Evolutionary conservation across 441 rosid species (phyloP).

Genomic region (Flueggea neowawraea): DNA sequence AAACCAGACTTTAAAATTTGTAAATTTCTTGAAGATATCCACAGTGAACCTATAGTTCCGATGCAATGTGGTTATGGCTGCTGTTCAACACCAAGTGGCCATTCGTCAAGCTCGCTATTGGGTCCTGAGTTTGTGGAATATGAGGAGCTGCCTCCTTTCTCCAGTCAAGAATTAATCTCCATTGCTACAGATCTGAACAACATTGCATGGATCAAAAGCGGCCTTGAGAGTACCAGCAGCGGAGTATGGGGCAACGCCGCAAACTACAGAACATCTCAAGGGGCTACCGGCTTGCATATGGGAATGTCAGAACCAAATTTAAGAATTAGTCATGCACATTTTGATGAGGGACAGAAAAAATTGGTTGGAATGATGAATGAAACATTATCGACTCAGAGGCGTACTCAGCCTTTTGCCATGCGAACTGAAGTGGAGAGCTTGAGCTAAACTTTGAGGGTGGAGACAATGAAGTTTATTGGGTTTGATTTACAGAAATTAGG

Average conservation of each 20-base stretch:
- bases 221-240: conserved; percentile 39
- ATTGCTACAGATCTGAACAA: conserved; percentile 86
- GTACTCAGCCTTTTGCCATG: conserved; percentile 40
- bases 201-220: conserved; percentile 83
- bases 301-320: conserved; percentile 24
- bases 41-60: too few species aligned
- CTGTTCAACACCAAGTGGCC: too few species aligned
- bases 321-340: conserved; percentile 20
- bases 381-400: conserved; percentile 32
- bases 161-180: conserved; percentile 74
- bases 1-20: too few species aligned
- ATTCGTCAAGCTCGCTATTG: too few species aligned
- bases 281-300: conserved; percentile 5
- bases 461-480: neutral
- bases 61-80: too few species aligned
- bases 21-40: too few species aligned
- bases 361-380: conserved; percentile 43
- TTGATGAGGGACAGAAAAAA: conserved; percentile 39
- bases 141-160: conserved; percentile 58
- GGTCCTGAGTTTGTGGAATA: conserved; percentile 75
- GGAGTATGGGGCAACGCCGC: conserved; percentile 19
- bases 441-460: conserved; percentile 23
- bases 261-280: conserved; percentile 29
- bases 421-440: conserved; percentile 45
- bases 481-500: conserved; percentile 6